Percentiles rank a stretch among this genome's conserved stretches.
phyloP scores from a whole-genome alignment of 495 filamentous ascomycete genomes.

The Trichocladium antarcticum region DNA sequence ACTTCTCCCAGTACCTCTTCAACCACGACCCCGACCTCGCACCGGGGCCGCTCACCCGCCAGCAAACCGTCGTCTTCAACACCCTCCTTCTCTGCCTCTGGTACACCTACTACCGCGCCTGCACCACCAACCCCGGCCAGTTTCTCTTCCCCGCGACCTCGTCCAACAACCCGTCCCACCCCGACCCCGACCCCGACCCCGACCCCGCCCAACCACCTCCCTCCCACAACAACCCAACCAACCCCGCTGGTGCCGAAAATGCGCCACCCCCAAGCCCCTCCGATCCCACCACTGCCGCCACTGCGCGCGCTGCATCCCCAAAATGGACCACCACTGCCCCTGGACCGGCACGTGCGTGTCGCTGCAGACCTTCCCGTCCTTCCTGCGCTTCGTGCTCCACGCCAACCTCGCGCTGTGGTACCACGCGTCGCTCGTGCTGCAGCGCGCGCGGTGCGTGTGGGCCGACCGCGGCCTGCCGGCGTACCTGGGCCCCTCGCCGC shows the following conservation, averaged over 20 bases:
- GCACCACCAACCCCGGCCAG: constrained; percentile 65
- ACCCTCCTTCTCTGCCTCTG: constrained; percentile 57
- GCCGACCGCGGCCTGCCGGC: constrained; percentile 54
- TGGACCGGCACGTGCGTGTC: constrained; percentile 95
- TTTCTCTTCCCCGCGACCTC: constrained; percentile 29
- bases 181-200: constrained; percentile 17
- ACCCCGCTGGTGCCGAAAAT: constrained; percentile 78
- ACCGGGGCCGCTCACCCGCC: constrained; percentile 50
- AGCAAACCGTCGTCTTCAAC: constrained; percentile 63
- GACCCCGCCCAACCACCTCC: constrained; percentile 10
- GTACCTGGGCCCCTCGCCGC: constrained; percentile 64
- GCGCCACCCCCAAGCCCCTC: constrained; percentile 69
- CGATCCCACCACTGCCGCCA: constrained; percentile 86
- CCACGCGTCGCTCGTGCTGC: constrained; percentile 48
- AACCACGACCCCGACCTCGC: constrained; percentile 46
- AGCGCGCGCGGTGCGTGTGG: constrained; percentile 55
- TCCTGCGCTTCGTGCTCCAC: constrained; percentile 78
- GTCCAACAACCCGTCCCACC: constrained; percentile 2
- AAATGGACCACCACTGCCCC: constrained; percentile 98
- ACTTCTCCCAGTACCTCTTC: constrained; percentile 76
- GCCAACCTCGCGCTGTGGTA: constrained; percentile 55
- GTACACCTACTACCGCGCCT: constrained; percentile 67
- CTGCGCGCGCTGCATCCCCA: constrained; percentile 81
- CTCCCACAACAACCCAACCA: constrained; percentile 2
- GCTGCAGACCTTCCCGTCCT: constrained; percentile 78